A percentile compares a stretch with the other conserved stretches of the same genome.
phyloP scores from a whole-genome alignment of 2,329 filamentous ascomycete species.

The Ophiocordyceps camponoti-leonardi region DNA sequence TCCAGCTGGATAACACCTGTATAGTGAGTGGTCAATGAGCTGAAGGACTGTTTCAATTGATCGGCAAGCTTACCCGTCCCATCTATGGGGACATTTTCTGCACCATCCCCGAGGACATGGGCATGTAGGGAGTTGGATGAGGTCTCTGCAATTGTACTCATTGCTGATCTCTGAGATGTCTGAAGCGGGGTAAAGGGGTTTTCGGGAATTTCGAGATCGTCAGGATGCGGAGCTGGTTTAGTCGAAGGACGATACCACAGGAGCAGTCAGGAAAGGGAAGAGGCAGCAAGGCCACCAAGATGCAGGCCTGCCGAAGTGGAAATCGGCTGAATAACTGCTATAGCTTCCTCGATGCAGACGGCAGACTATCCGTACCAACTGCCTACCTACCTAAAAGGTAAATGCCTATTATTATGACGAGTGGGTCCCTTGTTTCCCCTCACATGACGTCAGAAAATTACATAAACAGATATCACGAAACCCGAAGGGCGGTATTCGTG shows the following conservation, averaged over 20 bases:
- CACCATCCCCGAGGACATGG: constrained; percentile 16
- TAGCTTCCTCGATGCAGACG: no score
- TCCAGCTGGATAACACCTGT: constrained; percentile 75
- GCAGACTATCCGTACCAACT: no score
- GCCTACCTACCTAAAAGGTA: neutral
- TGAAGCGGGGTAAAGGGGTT: neutral
- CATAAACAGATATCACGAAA: neutral
- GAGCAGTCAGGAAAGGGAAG: no score
- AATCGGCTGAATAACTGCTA: no score
- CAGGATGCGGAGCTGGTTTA: no score
- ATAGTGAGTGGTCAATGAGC: constrained; percentile 1
- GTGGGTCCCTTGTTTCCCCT: neutral
- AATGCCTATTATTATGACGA: no score
- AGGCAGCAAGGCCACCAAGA: no score
- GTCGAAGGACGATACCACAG: no score
- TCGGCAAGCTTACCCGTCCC: constrained; percentile 43
- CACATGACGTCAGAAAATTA: neutral
- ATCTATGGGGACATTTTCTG: constrained; percentile 41
- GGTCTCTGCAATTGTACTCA: constrained; percentile 1
- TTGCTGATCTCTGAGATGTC: neutral
- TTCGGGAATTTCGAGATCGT: neutral
- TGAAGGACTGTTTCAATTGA: neutral
- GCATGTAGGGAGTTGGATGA: neutral
- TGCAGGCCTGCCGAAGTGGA: no score
- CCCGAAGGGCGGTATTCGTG: neutral